Evolutionary conservation across 345 rosid genomes (phyloP), one percentile per base, ranked within the genome.

Genomic region (Eutrema japonicum): DNA sequence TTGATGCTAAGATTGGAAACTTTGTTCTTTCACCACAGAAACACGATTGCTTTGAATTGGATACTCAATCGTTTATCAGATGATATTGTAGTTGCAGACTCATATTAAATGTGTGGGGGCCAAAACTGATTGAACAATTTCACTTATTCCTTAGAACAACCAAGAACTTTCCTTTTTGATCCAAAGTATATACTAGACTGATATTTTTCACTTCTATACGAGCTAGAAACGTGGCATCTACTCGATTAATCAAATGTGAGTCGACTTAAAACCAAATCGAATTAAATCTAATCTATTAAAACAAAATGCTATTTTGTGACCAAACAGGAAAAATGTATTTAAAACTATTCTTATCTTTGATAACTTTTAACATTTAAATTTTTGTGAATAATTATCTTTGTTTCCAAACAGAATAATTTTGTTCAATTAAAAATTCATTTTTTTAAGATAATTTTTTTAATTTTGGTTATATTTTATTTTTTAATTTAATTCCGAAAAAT

Each of bases 1-100:
- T 64, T 54, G 33, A 64, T 37, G 40, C 26, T 32, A 43, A 72
- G 48, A 64, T 42, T 72, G 46, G 29, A 50, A 50, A 40, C 51
- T 61, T 60, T 40, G 10, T 61, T 16, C 36, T 61, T 50, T 10
- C 22, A 16, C 35, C 10, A 61, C 5, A 5, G 60, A 12, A 60
- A 71, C 68, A 50, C 35, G 61, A 8, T 7, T 51, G 43, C 41
- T 38, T 70, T 58, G 57, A 8, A 14, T 47, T 18, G 37, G 46
- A 69, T 43, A 46, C 54, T 16, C 10, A 33, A 9, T 13, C n/a
- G 36, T 36, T 51, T 9, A 5, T 26, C 16, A 51, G 5, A 13
- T 57, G 54, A 3, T 68, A 0, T 22, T 22, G 73, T 56, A 18
- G 16, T 10, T 65, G 8, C 42, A 14, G 42, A 33, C 6, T 63